A percentile compares a stretch with the other conserved stretches of the same genome.
These are phyloP conservation scores for Puya raimondii DNA, from an alignment of 176 grass and related monocot species.

Conservation along the genomic window DNA sequence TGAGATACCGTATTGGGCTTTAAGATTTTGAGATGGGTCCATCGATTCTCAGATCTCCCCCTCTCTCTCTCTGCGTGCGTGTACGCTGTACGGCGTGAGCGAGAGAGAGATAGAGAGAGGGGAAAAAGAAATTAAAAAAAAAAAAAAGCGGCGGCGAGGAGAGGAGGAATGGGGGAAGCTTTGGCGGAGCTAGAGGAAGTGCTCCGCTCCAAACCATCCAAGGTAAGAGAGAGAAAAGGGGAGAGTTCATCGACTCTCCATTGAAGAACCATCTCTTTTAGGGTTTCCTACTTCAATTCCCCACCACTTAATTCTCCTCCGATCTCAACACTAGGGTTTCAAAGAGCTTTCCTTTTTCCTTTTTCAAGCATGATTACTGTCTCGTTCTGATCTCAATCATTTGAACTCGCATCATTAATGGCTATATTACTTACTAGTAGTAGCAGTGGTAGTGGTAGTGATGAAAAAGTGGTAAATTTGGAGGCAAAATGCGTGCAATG, in stretches of 20 bases:
- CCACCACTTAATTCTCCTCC: not conserved
- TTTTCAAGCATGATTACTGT: not conserved
- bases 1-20: not conserved
- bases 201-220: conserved; percentile 13
- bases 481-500: not conserved
- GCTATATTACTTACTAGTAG: too few species aligned
- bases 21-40: not conserved
- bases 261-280: not conserved
- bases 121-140: not conserved
- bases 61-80: too few species aligned
- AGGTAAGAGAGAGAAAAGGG: not conserved
- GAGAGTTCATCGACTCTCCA: not conserved
- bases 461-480: not conserved
- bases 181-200: conserved; percentile 13
- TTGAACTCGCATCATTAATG: too few species aligned
- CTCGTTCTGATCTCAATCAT: too few species aligned
- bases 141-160: not conserved
- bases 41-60: too few species aligned
- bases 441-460: not conserved
- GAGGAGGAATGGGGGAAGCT: not conserved
- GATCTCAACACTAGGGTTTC: conserved; percentile 5
- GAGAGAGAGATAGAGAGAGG: not conserved
- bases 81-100: not conserved
- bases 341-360: not conserved
- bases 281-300: not conserved